Evolutionary conservation across 495 filamentous ascomycete species (phyloP), one percentile per base, ranked within the genome.

Genomic region (Bryoglossum gracile): DNA sequence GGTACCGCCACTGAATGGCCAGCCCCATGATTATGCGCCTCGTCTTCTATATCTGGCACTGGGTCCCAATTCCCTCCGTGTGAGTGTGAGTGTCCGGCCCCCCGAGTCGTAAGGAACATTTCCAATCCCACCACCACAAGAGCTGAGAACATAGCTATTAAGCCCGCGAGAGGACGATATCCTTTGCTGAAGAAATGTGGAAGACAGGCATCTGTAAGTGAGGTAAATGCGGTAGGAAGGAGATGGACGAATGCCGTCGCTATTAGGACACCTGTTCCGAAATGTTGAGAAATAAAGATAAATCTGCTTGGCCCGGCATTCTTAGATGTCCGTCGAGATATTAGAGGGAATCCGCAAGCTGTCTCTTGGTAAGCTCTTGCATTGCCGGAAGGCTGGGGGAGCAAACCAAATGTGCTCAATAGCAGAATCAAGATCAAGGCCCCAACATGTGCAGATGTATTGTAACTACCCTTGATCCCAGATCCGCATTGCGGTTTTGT

Each of bases 221-320:
- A 91, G 32, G 75, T 65, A 61, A 91, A 91, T 25, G 87, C 87
- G 2, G 86, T 91, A 9, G 87, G 87, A 3, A 94, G 82, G 8
- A 82, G 69, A 63, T 92, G 87, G 21, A 92, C 87, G 59, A 94
- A 94, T 35, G 87, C 87, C n/a, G 87, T 90, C 16, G 87, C 86
- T 51, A 92, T 85, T 24, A 94, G 67, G 8, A 94, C 87, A 18
- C 87, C 87, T 4, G 87, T 92, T 30, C 87, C 87, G 55, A 94
- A 90, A 65, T 91, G 85, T 43, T 86, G 83, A 23, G 83, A 86
- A 37, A 85, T 63, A 65, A 89, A 89, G 53, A 90, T 67, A 53
- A 81, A 74, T 48, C 57, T 70, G 43, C 58, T 62, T 53, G 73
- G 66, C 48, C 57, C 34, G 52, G 71, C 64, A 50, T 65, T 59